Evolutionary conservation across 2,329 filamentous ascomycete genomes (phyloP), one percentile per base, ranked within the genome.

Genomic region (Orbilia brochopaga): DNA sequence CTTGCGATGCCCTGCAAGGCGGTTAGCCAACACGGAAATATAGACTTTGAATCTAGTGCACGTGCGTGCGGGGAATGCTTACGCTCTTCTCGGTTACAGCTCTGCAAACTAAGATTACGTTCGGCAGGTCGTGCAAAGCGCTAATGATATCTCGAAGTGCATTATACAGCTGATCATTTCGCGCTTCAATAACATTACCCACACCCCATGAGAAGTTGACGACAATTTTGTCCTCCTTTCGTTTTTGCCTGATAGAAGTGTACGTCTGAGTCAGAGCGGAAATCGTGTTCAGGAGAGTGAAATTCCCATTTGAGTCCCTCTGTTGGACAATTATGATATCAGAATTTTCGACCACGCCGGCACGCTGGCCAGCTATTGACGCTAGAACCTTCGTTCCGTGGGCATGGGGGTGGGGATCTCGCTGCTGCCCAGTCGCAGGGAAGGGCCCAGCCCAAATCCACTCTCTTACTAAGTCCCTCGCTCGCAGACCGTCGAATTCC

Each of bases 371-470:
- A 1, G 46, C 46, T 17, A 69, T 53, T 1, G 44, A 62, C 23
- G 57, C 42, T 23, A 69, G 24, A 15, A 63, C 52, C 1, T 52
- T 48, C 1, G 65, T 69, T 1, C 65, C 65, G 21, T 48, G 52
- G 1, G 42, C 51, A 8, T 62, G 52, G 1, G 57, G 17, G 8
- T 63, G 48, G 1, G 48, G 30, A 15, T 69, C 65, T 6, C 19
- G 44, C 27, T 57, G 30, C 48, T 57, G 32, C 3, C 58, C 58
- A 24, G 24, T 53, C 4, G 58, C 65, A 5, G 53, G 24, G 21
- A 62, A 69, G 19, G 65, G 65, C 15, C 65, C 52, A 0, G 65
- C 42, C 30, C 58, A 69, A 35, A 55, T 51, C 56, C 57, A 69
- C n/a, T 52, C 56, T 8, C 51, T 51, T 6, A 69, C 42, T 23